Conservation (phyloP, 2,329 filamentous ascomycete genomes). For the Drechslerella dactyloides region DNA sequence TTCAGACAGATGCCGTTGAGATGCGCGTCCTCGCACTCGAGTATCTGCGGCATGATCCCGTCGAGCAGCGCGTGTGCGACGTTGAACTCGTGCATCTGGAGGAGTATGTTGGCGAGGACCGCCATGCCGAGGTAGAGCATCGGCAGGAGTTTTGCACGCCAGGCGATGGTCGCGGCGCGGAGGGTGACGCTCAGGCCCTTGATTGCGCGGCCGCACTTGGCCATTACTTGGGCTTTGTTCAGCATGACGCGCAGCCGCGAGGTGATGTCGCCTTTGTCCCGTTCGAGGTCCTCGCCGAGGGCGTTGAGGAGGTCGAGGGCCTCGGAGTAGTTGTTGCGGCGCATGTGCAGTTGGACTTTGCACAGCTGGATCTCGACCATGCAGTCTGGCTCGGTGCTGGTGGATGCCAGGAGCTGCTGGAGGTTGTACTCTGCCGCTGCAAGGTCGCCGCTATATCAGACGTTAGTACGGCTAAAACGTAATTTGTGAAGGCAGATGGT, state of each 20-base stretch:
- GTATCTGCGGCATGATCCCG: constrained; percentile 74
- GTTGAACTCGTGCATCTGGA: constrained; percentile 72
- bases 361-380: constrained; percentile 66
- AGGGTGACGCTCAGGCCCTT: constrained; percentile 78
- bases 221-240: constrained; percentile 73
- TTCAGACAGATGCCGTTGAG: constrained; percentile 72
- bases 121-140: constrained; percentile 76
- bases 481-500: neutral
- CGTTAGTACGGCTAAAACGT: constrained; percentile 9
- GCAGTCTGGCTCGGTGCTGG: constrained; percentile 66
- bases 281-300: constrained; percentile 62
- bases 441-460: constrained; percentile 61
- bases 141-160: constrained; percentile 71
- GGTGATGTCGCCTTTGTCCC: constrained; percentile 68
- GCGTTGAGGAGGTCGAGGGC: constrained; percentile 66
- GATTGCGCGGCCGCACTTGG: constrained; percentile 71
- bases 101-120: constrained; percentile 71
- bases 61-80: constrained; percentile 70
- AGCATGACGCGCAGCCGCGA: constrained; percentile 74
- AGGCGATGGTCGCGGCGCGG: constrained; percentile 75
- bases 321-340: constrained; percentile 62
- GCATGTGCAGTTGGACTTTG: constrained; percentile 67
- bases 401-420: constrained; percentile 64
- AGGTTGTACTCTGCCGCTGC: constrained; percentile 66
- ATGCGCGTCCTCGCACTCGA: constrained; percentile 71